phyloP scores from a whole-genome alignment of 2,329 filamentous ascomycete species.

The Chrysoporthe austroafricana region DNA sequence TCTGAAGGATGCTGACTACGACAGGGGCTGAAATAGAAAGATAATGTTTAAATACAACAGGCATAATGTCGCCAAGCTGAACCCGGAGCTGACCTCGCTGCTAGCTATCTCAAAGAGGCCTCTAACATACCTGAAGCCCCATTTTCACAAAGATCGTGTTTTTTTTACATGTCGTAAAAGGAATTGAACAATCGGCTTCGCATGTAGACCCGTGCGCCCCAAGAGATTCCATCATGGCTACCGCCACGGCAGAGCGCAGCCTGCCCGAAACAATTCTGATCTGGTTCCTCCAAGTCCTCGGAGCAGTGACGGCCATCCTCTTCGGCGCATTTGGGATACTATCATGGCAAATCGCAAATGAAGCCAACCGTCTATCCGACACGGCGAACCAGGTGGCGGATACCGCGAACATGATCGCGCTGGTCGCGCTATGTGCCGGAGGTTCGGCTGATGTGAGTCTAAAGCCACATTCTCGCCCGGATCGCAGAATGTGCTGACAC shows the following conservation, averaged over 20 bases:
- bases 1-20: neutral
- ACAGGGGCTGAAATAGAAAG: neutral
- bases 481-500: neutral
- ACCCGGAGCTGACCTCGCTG: neutral
- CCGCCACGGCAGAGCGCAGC: neutral
- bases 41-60: neutral
- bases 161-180: neutral
- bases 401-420: slow-evolving; percentile 15
- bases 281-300: slow-evolving; percentile 17
- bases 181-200: neutral
- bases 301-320: slow-evolving; percentile 17
- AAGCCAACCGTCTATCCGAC: slow-evolving; percentile 9
- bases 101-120: neutral
- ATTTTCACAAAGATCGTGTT: neutral
- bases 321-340: slow-evolving; percentile 15
- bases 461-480: neutral
- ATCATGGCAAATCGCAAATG: slow-evolving; percentile 11
- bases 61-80: neutral
- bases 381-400: slow-evolving; percentile 9
- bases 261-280: slow-evolving; percentile 17
- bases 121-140: neutral
- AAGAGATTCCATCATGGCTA: neutral
- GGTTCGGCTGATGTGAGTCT: slow-evolving; percentile 8
- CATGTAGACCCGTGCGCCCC: neutral
- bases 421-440: slow-evolving; percentile 16